A percentile compares a stretch with the other conserved stretches of the same genome.
Conservation (phyloP, 2,329 filamentous ascomycete genomes). For the Nothopassalora personata region DNA sequence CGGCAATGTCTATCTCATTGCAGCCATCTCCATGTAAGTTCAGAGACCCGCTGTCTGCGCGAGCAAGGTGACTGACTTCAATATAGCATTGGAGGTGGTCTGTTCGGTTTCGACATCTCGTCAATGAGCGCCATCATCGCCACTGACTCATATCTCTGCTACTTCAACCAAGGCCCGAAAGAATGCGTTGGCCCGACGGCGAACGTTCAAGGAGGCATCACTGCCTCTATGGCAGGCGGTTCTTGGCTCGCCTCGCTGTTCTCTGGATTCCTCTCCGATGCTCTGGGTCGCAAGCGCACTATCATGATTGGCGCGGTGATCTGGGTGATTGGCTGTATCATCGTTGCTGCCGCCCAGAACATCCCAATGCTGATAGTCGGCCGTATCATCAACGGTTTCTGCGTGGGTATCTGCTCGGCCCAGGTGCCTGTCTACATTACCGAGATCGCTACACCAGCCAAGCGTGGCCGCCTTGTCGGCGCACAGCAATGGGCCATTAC, state of each 20-base stretch:
- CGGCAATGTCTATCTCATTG: constrained; percentile 55
- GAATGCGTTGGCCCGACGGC: constrained; percentile 50
- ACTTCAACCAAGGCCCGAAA: constrained; percentile 56
- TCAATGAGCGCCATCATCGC: constrained; percentile 63
- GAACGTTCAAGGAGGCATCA: constrained; percentile 62
- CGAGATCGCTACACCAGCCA: constrained; percentile 56
- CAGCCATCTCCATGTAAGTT: constrained; percentile 49
- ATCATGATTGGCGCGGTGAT: constrained; percentile 43
- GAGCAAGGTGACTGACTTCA: background rate
- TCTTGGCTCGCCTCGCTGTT: constrained; percentile 61
- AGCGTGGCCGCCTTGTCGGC: constrained; percentile 62
- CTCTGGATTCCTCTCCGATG: constrained; percentile 57
- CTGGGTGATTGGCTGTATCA: constrained; percentile 55
- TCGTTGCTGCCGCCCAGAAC: constrained; percentile 59
- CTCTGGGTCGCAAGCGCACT: constrained; percentile 48
- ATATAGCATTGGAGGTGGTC: constrained; percentile 52
- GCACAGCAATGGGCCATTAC: constrained; percentile 72
- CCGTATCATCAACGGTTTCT: constrained; percentile 65
- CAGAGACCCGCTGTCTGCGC: constrained; percentile 14
- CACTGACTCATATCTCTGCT: constrained; percentile 64
- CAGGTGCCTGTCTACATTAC: constrained; percentile 66
- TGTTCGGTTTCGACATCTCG: constrained; percentile 75
- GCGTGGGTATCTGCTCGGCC: constrained; percentile 66
- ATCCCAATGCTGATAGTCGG: constrained; percentile 67
- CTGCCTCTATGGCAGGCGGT: constrained; percentile 65